These are phyloP conservation scores for Elasticomyces elasticus DNA, from an alignment of 495 filamentous ascomycete species.

Conservation along the genomic window DNA sequence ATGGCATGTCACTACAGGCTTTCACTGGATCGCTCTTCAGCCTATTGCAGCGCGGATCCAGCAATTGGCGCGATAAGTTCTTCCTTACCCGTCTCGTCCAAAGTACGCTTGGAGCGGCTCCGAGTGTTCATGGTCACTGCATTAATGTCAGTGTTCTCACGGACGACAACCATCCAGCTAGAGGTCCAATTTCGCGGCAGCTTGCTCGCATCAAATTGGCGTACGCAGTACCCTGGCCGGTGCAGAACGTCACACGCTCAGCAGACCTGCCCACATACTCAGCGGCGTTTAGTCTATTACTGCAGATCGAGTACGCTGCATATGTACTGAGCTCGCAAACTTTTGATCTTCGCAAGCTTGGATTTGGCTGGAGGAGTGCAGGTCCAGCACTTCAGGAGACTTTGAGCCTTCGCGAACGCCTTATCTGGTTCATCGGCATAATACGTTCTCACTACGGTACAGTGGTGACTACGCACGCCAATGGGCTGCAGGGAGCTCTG, in stretches of 20 bases:
- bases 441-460: slow-evolving; percentile 66
- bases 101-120: slow-evolving; percentile 47
- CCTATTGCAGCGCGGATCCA: slow-evolving; percentile 56
- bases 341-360: slow-evolving; percentile 12
- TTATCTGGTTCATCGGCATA: slow-evolving; percentile 70
- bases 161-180: background rate
- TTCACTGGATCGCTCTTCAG: slow-evolving; percentile 67
- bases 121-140: slow-evolving; percentile 43
- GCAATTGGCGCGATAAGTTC: slow-evolving; percentile 73
- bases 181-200: slow-evolving; percentile 7
- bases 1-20: slow-evolving; percentile 51
- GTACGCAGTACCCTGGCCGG: slow-evolving; percentile 59
- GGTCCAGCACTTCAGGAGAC: slow-evolving; percentile 24
- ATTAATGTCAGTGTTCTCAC: slow-evolving; percentile 36
- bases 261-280: slow-evolving; percentile 55
- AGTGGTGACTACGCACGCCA: slow-evolving; percentile 50
- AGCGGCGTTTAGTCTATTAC: slow-evolving; percentile 58
- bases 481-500: slow-evolving; percentile 45
- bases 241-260: slow-evolving; percentile 69
- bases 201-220: slow-evolving; percentile 10
- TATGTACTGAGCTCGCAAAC: slow-evolving; percentile 51
- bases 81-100: slow-evolving; percentile 70
- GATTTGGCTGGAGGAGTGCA: slow-evolving; percentile 17
- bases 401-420: slow-evolving; percentile 56
- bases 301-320: slow-evolving; percentile 67